Evolutionary conservation across 768 basidiomycete species (phyloP).

Genomic region (Auricularia auricula-judae): DNA sequence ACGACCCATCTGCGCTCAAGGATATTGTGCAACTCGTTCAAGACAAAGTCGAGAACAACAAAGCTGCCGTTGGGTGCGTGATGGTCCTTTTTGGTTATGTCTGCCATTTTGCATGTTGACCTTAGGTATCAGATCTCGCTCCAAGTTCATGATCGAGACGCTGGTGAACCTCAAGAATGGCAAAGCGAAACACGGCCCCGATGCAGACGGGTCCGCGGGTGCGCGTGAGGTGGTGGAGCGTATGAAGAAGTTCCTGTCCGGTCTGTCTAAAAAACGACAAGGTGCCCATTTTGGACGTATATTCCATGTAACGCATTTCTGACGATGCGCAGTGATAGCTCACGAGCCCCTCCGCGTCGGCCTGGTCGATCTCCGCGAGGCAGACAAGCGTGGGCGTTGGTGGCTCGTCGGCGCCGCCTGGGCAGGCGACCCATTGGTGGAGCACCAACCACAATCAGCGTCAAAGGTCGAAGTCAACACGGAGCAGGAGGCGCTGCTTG

Average conservation of each 20-base stretch:
- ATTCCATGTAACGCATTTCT: no score
- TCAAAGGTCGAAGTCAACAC: slow-evolving; percentile 16
- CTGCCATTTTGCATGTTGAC: no score
- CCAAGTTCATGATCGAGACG: slow-evolving; percentile 92
- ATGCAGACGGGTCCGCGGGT: slow-evolving; percentile 45
- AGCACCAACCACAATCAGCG: slow-evolving; percentile 37
- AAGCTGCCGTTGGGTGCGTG: slow-evolving; percentile 41
- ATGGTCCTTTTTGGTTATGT: not conserved
- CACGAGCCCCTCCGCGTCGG: slow-evolving; percentile 83
- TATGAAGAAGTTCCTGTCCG: slow-evolving; percentile 79
- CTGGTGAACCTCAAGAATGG: slow-evolving; percentile 88
- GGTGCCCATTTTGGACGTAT: no score
- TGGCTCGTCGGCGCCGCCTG: slow-evolving; percentile 97
- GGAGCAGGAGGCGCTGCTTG: slow-evolving; percentile 39
- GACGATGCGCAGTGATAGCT: slow-evolving; percentile 43
- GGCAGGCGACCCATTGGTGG: slow-evolving; percentile 83
- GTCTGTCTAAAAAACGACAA: slow-evolving; percentile 57
- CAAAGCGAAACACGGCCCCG: slow-evolving; percentile 52
- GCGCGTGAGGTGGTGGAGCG: slow-evolving; percentile 67
- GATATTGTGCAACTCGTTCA: slow-evolving; percentile 84
- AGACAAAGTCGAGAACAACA: slow-evolving; percentile 41
- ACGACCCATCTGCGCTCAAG: slow-evolving; percentile 86
- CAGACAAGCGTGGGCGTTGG: slow-evolving; percentile 90
- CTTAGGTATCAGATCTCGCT: slow-evolving; percentile 55
- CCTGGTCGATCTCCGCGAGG: slow-evolving; percentile 71